These are phyloP conservation scores for Claviceps africana DNA, from an alignment of 2,329 filamentous ascomycete genomes.

Conservation along the genomic window DNA sequence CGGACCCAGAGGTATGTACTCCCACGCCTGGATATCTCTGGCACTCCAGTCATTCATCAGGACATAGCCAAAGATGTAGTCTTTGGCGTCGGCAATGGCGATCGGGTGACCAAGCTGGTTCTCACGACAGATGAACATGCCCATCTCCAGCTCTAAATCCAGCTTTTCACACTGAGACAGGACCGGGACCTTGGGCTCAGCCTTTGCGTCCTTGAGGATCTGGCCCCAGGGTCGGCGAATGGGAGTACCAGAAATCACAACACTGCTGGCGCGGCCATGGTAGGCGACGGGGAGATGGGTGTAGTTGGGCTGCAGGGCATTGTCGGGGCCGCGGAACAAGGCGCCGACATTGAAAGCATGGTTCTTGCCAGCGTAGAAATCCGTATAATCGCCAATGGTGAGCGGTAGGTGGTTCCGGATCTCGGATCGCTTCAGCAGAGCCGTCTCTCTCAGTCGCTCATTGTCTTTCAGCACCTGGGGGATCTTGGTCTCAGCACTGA, in stretches of 20 bases:
- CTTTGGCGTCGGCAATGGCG: constrained; percentile 49
- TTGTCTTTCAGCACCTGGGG: constrained; percentile 23
- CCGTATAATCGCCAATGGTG: constrained; percentile 69
- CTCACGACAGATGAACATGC: constrained; percentile 54
- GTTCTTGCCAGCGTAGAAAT: constrained; percentile 70
- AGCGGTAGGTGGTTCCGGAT: constrained; percentile 60
- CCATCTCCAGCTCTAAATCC: constrained; percentile 68
- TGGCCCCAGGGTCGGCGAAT: constrained; percentile 63
- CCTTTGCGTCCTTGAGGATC: constrained; percentile 39
- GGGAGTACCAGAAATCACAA: constrained; percentile 60
- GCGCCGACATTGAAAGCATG: constrained; percentile 59
- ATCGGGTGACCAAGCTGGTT: constrained; percentile 57
- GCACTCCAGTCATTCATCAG: constrained; percentile 53
- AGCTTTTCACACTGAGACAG: constrained; percentile 46
- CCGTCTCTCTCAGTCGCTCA: constrained; percentile 14
- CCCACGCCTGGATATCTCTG: constrained; percentile 46
- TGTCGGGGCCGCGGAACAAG: constrained; percentile 58
- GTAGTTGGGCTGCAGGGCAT: constrained; percentile 70
- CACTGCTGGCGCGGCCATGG: constrained; percentile 62
- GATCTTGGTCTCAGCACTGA: constrained; percentile 37
- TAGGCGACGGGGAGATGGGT: constrained; percentile 69
- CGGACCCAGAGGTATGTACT: constrained; percentile 48
- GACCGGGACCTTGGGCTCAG: constrained; percentile 39
- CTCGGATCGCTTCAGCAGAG: constrained; percentile 21
- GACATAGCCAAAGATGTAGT: constrained; percentile 57